Evolutionary conservation across 2,329 filamentous ascomycete genomes (phyloP).

Genomic region (Raffaelea ambrosiae): DNA sequence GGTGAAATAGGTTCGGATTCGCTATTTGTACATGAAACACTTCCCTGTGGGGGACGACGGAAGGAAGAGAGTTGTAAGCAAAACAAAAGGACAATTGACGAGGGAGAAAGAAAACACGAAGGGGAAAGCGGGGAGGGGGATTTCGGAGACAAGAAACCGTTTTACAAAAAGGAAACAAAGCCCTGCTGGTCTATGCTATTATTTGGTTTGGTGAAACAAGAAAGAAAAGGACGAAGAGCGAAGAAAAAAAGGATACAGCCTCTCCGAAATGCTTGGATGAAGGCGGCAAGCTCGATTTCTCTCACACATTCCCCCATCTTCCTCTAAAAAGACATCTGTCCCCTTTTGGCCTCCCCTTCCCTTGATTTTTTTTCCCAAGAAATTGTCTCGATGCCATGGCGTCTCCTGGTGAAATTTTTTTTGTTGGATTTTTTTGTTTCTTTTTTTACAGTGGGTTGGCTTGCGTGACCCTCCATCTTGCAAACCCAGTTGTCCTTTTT

Average conservation of each 20-base stretch:
- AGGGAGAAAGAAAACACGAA: too few species aligned
- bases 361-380: not conserved
- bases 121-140: not conserved
- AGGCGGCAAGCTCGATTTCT: not conserved
- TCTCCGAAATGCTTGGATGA: too few species aligned
- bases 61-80: too few species aligned
- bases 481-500: not conserved
- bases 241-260: too few species aligned
- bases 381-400: not conserved
- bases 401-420: not conserved
- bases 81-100: too few species aligned
- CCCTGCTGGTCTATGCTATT: not conserved
- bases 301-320: not conserved
- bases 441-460: not conserved
- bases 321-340: not conserved
- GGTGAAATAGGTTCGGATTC: not conserved
- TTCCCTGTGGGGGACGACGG: too few species aligned
- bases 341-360: too few species aligned
- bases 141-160: not conserved
- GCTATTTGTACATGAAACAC: not conserved
- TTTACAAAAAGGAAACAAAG: not conserved
- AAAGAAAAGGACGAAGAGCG: not conserved
- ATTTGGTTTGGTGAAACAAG: not conserved
- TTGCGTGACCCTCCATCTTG: constrained; percentile 3
- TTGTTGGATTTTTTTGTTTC: not conserved